phyloP scores from a whole-genome alignment of 352 stramenopile genomes.

The Globisporangium yorkense region DNA sequence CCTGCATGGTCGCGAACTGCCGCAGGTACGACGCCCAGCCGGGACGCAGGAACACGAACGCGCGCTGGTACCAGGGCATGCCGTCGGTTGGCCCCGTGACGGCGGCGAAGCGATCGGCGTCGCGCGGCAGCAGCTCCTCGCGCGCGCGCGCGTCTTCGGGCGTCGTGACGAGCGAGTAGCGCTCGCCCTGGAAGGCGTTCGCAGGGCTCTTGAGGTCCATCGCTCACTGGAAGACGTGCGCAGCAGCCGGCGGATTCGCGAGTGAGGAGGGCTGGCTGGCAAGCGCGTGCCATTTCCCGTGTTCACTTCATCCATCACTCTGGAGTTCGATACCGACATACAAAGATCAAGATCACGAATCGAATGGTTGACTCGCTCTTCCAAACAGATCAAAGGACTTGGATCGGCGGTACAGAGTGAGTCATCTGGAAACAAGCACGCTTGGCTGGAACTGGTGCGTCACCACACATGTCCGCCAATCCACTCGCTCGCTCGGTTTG shows the following conservation, averaged over 20 bases:
- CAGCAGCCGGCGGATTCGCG: background rate
- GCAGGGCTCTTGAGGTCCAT: constrained; percentile 15
- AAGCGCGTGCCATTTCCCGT: background rate
- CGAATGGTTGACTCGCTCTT: background rate
- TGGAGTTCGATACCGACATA: background rate
- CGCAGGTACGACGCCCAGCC: constrained; percentile 52
- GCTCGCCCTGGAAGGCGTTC: constrained; percentile 15
- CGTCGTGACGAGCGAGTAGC: constrained; percentile 8
- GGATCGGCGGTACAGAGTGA: background rate
- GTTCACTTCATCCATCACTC: too few relatives aligned
- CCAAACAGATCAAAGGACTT: too few relatives aligned
- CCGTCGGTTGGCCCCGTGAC: constrained; percentile 46
- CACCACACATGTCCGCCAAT: background rate
- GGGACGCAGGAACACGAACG: constrained; percentile 52
- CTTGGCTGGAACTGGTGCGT: background rate
- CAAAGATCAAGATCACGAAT: background rate
- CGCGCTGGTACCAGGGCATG: constrained; percentile 35
- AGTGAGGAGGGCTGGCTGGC: constrained; percentile 4
- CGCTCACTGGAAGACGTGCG: background rate
- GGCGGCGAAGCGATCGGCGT: constrained; percentile 21
- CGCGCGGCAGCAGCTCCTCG: constrained; percentile 27
- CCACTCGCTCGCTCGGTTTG: background rate
- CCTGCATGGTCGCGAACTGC: constrained; percentile 65
- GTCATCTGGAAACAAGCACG: background rate
- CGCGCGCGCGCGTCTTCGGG: constrained; percentile 9